Evolutionary conservation across 2,329 filamentous ascomycete genomes (phyloP).

Genomic region (Calycina marina): DNA sequence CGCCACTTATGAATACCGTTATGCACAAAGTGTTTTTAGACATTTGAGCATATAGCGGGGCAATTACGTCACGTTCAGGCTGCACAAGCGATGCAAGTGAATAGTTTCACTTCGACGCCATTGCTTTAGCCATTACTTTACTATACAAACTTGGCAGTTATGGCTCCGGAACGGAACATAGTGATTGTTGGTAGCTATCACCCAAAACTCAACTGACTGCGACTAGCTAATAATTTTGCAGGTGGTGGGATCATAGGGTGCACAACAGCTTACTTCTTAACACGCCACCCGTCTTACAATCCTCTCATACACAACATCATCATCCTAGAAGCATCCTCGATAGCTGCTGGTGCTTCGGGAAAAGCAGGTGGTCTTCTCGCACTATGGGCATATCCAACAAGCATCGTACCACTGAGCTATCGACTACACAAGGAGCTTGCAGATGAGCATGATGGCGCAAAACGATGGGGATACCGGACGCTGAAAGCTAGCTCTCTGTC

Average conservation of each 20-base stretch:
- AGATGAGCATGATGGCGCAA: slow-evolving; percentile 63
- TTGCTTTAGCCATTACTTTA: neutral
- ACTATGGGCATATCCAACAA: slow-evolving; percentile 78
- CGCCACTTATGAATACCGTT: no score
- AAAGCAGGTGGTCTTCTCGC: slow-evolving; percentile 87
- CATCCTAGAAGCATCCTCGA: slow-evolving; percentile 69
- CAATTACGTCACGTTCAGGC: no score
- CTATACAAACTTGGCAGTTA: no score
- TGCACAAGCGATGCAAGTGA: no score
- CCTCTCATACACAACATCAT: slow-evolving; percentile 63
- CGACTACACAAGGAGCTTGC: slow-evolving; percentile 70
- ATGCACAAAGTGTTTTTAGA: no score
- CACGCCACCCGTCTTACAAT: slow-evolving; percentile 70
- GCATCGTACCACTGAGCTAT: slow-evolving; percentile 76
- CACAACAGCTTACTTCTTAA: slow-evolving; percentile 83
- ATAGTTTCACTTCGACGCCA: neutral
- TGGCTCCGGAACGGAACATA: slow-evolving; percentile 14
- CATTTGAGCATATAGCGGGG: no score
- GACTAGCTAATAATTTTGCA: slow-evolving; percentile 4
- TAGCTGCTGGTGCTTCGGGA: slow-evolving; percentile 85
- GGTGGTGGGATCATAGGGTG: slow-evolving; percentile 84
- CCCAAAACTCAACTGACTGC: slow-evolving; percentile 52
- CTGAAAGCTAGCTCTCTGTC: slow-evolving; percentile 49
- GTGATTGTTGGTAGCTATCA: slow-evolving; percentile 19
- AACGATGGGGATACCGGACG: slow-evolving; percentile 75